Base-by-base conservation (phyloP, 140 eudicot genomes). In the Cichorium intybus region DNA sequence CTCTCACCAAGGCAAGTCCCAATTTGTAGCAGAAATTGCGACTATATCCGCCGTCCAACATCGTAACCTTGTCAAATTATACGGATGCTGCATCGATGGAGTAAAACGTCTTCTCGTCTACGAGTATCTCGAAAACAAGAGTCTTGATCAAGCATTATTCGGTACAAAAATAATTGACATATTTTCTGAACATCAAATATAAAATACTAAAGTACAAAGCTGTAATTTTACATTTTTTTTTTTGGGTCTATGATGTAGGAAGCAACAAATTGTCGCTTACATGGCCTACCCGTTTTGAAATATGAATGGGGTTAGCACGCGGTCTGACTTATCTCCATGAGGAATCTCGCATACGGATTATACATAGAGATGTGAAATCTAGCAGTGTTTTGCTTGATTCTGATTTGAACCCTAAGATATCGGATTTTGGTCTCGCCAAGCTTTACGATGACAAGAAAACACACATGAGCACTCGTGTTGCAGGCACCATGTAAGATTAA, bases 11-110 rank as follows among this genome's bases (percentile, higher is more conserved):
- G 94, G 96, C 31, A 84, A 87, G 75, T 72, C 78, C 65, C 95
- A 87, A 68, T 91, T 91, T 79, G 45, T 87, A 6, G 91, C 97
- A 9, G 97, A 91, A 68, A 91, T 87, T 68, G 95, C 92, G 9
- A 71, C 95, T 9, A 87, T 91, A 75, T 87, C 97, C 9, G 88
- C 90, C 6, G 96, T 87, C 52, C 95, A 87, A 50, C 97, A 91
- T 47, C 84, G 82, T 15, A 81, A 84, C 84, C 96, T 87, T 50
- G 96, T 84, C 31, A 82, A 79, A 47, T 46, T 87, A 54, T 77
- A 77, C 52, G 96, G 96, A 56, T 87, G 89, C 37, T 84, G 96
- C 78, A 77, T 87, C 16, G 89, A 84, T 46, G 85, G 89, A 33
- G 80, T 43, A 37, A 79, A 79, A 54, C 77, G 87, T 12, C 77